Conservation (phyloP, 192 early-diverging fungal species). For the Coemansia pectinata region DNA sequence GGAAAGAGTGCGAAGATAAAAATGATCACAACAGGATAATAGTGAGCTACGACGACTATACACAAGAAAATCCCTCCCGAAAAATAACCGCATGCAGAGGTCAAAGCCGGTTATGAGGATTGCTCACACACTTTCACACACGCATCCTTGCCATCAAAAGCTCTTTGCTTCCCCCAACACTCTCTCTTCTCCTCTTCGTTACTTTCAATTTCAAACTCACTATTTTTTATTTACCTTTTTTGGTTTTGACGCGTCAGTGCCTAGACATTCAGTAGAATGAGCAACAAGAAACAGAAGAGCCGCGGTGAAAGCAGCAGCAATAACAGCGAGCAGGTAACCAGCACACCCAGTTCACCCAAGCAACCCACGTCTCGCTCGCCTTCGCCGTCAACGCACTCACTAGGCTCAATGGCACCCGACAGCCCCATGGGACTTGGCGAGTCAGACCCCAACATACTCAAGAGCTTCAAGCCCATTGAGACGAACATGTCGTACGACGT, state of each 20-base stretch:
- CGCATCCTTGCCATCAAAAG: neutral
- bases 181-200: neutral
- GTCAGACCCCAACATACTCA: slow-evolving; percentile 39
- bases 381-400: slow-evolving; percentile 23
- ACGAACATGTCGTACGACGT: slow-evolving; percentile 39
- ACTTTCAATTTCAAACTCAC: neutral
- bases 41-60: neutral
- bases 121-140: neutral
- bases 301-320: slow-evolving; percentile 11
- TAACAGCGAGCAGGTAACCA: slow-evolving; percentile 24
- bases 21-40: neutral
- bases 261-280: slow-evolving; percentile 7
- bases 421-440: slow-evolving; percentile 53
- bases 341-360: slow-evolving; percentile 38
- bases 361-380: slow-evolving; percentile 31
- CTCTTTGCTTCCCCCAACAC: neutral
- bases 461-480: slow-evolving; percentile 42
- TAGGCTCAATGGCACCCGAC: slow-evolving; percentile 28
- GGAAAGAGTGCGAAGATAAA: neutral
- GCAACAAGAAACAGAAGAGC: slow-evolving; percentile 4
- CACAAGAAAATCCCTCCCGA: neutral
- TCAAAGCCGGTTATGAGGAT: neutral
- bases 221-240: neutral
- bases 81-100: neutral
- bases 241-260: neutral